A percentile compares a stretch with the other conserved stretches of the same genome.
These are phyloP conservation scores for Metarhizium brunneum DNA, from an alignment of 2,329 filamentous ascomycete genomes.

Conservation along the genomic window DNA sequence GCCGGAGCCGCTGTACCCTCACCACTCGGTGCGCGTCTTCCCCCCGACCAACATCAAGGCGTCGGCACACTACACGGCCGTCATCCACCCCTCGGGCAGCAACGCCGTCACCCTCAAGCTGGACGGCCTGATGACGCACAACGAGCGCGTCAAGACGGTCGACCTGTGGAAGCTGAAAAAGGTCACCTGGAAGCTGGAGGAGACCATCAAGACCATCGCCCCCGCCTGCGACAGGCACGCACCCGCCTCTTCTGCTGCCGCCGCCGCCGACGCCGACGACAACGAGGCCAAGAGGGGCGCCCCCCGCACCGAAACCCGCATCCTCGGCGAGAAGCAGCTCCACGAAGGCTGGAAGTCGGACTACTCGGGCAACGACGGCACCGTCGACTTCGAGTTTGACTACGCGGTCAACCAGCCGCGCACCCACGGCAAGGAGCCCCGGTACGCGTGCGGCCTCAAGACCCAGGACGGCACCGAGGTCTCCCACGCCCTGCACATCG, in stretches of 20 bases:
- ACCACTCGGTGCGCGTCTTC: constrained; percentile 88
- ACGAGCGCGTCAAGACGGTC: constrained; percentile 60
- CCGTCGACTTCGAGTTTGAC: constrained; percentile 43
- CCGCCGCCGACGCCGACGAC: constrained; percentile 9
- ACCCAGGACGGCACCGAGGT: constrained; percentile 67
- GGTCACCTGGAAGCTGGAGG: constrained; percentile 87
- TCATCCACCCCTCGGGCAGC: constrained; percentile 77
- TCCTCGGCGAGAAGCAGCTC: constrained; percentile 72
- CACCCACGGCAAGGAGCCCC: constrained; percentile 37
- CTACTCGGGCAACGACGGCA: constrained; percentile 42
- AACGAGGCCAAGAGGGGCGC: constrained; percentile 46
- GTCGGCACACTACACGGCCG: constrained; percentile 68
- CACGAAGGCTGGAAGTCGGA: constrained; percentile 84
- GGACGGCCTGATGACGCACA: constrained; percentile 70
- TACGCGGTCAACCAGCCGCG: constrained; percentile 43
- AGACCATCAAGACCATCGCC: constrained; percentile 70
- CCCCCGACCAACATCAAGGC: constrained; percentile 91
- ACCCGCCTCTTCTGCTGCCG: constrained; percentile 27
- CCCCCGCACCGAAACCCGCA: constrained; percentile 63
- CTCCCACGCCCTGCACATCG: constrained; percentile 77
- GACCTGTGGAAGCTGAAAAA: constrained; percentile 82
- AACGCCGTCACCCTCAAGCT: constrained; percentile 74
- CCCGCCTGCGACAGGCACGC: constrained; percentile 72
- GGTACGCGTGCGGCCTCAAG: constrained; percentile 71
- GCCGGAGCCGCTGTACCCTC: constrained; percentile 62